These are phyloP conservation scores for Paxillus involutus DNA, from an alignment of 768 basidiomycete genomes.

Conservation along the genomic window DNA sequence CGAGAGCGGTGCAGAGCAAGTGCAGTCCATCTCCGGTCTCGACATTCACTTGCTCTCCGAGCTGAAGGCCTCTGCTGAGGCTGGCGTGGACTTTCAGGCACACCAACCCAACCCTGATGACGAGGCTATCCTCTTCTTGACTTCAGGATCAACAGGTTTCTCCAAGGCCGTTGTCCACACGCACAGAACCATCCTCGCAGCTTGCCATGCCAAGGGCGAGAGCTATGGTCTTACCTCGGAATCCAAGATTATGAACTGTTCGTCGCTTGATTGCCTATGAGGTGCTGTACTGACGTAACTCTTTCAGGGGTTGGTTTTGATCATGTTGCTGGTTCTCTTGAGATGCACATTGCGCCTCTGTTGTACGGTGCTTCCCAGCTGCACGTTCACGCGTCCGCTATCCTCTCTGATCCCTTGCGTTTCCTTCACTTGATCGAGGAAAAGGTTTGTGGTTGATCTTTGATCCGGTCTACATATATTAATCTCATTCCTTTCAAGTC, in stretches of 20 bases:
- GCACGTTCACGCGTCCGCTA: conserved; percentile 21
- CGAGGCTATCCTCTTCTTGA: conserved; percentile 37
- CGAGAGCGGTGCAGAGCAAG: conserved; percentile 26
- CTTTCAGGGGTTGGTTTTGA: conserved; percentile 42
- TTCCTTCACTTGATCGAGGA: conserved; percentile 34
- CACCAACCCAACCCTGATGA: conserved; percentile 24
- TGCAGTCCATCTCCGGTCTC: conserved; percentile 21
- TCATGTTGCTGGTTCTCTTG: conserved; percentile 44
- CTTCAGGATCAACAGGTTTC: conserved; percentile 45
- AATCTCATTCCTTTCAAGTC: conserved; percentile 27
- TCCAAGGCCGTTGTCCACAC: conserved; percentile 42
- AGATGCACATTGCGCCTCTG: conserved; percentile 41
- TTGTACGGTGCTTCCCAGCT: conserved; percentile 29
- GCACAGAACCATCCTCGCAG: conserved; percentile 38
- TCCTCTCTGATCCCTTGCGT: conserved; percentile 23
- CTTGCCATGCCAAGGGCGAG: conserved; percentile 32
- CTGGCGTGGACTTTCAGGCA: conserved; percentile 11
- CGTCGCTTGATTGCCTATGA: not conserved
- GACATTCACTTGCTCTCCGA: conserved; percentile 27
- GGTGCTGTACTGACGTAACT: not conserved
- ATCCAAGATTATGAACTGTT: conserved; percentile 42
- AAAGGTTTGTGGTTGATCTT: conserved; percentile 29
- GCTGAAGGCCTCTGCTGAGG: conserved; percentile 14
- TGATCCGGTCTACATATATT: conserved; percentile 3
- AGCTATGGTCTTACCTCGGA: conserved; percentile 33